These are phyloP conservation scores for Solanum gandarillasii DNA, from an alignment of 257 asterid genomes.

Conservation along the genomic window DNA sequence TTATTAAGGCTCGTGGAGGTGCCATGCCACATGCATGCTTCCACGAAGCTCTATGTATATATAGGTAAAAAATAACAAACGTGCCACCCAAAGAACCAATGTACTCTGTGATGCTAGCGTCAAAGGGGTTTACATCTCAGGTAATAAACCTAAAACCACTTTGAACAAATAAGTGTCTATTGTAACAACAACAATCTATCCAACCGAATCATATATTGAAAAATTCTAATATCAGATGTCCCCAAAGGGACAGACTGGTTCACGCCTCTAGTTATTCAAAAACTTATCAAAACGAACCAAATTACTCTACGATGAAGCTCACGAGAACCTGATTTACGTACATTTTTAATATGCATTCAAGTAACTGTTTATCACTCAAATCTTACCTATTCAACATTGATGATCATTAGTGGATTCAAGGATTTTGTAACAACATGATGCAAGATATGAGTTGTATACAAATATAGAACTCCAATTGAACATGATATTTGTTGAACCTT, in stretches of 20 bases:
- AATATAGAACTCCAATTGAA: not conserved
- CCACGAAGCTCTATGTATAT: no score
- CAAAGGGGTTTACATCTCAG: not conserved
- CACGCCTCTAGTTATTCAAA: not conserved
- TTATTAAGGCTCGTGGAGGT: no score
- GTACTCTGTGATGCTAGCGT: no score
- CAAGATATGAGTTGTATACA: not conserved
- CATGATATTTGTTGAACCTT: not conserved
- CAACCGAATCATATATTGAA: no score
- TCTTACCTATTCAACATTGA: not conserved
- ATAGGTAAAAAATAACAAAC: no score
- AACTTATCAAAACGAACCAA: not conserved
- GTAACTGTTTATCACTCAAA: not conserved
- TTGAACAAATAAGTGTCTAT: not conserved
- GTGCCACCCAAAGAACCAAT: no score
- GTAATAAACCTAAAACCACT: not conserved
- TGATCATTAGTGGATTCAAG: not conserved
- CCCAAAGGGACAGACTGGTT: not conserved
- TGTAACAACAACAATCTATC: no score
- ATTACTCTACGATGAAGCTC: not conserved
- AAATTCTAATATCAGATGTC: no score
- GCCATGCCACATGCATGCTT: no score
- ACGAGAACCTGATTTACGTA: not conserved
- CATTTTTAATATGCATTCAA: not conserved
- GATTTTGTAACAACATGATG: not conserved